phyloP scores from a whole-genome alignment of 306 rosid species.

The Quercus alba region DNA sequence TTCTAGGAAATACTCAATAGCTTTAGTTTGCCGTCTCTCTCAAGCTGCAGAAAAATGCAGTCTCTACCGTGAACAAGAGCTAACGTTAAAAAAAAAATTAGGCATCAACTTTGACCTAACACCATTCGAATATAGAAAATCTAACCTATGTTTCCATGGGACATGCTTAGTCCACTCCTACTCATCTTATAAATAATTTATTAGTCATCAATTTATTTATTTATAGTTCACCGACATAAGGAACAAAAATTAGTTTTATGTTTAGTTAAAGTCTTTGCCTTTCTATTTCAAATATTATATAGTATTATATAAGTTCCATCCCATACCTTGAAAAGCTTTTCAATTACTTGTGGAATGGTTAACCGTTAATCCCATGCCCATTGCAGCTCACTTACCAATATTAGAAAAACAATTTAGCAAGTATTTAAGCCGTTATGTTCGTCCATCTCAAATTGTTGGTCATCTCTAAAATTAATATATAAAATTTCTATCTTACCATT shows the following conservation, averaged over 20 bases:
- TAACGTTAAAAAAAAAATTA: background rate
- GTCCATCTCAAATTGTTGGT: no score
- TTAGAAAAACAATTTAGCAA: background rate
- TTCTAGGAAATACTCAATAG: background rate
- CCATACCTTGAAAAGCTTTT: background rate
- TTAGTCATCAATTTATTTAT: background rate
- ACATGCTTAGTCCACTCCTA: conserved; percentile 10
- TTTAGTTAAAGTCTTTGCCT: background rate
- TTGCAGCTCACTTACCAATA: background rate
- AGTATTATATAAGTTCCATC: background rate
- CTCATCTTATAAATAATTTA: background rate
- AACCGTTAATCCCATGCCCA: background rate
- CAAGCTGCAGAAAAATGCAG: background rate
- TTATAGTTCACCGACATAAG: background rate
- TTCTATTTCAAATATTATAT: background rate
- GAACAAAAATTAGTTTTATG: background rate
- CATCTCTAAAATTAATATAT: no score
- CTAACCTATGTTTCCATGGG: background rate
- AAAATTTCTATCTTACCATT: no score
- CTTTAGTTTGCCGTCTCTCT: background rate
- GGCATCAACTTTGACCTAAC: background rate
- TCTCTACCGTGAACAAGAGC: background rate
- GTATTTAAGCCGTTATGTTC: no score
- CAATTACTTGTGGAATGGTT: background rate
- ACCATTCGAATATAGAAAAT: background rate